A percentile compares a stretch with the other conserved stretches of the same genome.
Evolutionary conservation across 2,329 filamentous ascomycete species (phyloP).

Genomic region (Trichoderma endophyticum): DNA sequence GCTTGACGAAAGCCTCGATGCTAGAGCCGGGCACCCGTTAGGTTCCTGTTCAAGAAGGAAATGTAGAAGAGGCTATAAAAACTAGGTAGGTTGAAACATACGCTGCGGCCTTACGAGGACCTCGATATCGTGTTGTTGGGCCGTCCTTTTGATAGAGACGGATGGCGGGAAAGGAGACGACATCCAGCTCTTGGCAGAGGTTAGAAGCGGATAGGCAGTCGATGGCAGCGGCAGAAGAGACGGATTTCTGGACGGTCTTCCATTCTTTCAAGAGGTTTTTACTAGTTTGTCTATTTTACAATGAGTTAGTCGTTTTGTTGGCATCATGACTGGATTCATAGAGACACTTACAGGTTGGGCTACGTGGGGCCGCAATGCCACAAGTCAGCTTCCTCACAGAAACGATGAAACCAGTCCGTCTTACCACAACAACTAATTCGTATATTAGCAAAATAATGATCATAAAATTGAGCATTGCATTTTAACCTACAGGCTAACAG

Average conservation of each 20-base stretch:
- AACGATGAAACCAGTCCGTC: neutral
- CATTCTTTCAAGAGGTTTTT: constrained; percentile 23
- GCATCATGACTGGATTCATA: neutral
- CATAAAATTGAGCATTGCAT: too few species aligned
- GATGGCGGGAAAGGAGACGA: constrained; percentile 47
- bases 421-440: constrained; percentile 20
- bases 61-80: neutral
- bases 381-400: neutral
- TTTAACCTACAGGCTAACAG: constrained; percentile 34
- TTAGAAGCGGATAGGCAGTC: constrained; percentile 38
- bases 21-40: constrained; percentile 22
- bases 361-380: neutral
- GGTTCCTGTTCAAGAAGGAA: neutral
- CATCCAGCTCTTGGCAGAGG: constrained; percentile 40
- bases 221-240: constrained; percentile 32
- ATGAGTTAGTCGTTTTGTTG: neutral
- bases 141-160: constrained; percentile 40
- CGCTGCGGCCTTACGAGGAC: constrained; percentile 39
- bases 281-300: constrained; percentile 15
- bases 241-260: constrained; percentile 15
- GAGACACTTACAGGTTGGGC: constrained; percentile 19
- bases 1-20: constrained; percentile 31
- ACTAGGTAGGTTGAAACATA: constrained; percentile 21
- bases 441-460: neutral
- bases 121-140: constrained; percentile 40